These are phyloP conservation scores for Pseudognaphalium luteoalbum DNA, from an alignment of 129 eudicot species.

Conservation along the genomic window DNA sequence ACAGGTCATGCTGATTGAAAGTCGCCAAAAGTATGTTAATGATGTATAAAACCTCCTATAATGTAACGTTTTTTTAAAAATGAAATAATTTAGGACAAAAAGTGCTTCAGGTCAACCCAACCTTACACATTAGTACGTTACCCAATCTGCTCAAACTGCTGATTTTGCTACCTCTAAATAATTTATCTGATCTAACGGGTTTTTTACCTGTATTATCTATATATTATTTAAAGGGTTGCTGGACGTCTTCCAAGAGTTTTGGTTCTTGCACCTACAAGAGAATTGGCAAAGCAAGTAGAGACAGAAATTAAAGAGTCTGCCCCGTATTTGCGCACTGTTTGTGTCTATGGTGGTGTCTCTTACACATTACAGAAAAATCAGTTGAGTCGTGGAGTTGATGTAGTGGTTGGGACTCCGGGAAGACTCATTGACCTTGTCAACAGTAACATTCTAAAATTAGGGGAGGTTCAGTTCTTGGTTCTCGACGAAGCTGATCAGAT, in stretches of 20 bases:
- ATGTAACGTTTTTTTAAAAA: no score
- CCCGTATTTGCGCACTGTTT: constrained; percentile 83
- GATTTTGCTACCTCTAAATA: not conserved
- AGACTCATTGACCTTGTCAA: constrained; percentile 86
- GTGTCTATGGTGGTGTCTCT: constrained; percentile 95
- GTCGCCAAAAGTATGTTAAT: not conserved
- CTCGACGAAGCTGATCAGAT: constrained; percentile 98
- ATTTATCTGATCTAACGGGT: constrained; percentile 5
- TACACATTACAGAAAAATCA: constrained; percentile 62
- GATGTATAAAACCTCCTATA: not conserved
- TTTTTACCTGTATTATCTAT: not conserved
- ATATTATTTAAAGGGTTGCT: constrained; percentile 44
- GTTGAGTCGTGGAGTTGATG: constrained; percentile 86
- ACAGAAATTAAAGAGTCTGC: constrained; percentile 93
- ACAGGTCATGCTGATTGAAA: not conserved
- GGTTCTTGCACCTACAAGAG: constrained; percentile 94
- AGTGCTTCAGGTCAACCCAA: not conserved
- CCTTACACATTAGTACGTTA: not conserved
- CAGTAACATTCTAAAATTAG: constrained; percentile 63
- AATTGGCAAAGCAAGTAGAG: constrained; percentile 93
- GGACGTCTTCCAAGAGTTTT: constrained; percentile 80
- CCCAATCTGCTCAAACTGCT: not conserved
- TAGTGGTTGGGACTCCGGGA: constrained; percentile 96
- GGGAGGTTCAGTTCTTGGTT: constrained; percentile 82
- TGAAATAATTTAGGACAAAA: not conserved